These are phyloP conservation scores for Peronospora belbahrii DNA, from an alignment of 352 stramenopile genomes.

Conservation along the genomic window DNA sequence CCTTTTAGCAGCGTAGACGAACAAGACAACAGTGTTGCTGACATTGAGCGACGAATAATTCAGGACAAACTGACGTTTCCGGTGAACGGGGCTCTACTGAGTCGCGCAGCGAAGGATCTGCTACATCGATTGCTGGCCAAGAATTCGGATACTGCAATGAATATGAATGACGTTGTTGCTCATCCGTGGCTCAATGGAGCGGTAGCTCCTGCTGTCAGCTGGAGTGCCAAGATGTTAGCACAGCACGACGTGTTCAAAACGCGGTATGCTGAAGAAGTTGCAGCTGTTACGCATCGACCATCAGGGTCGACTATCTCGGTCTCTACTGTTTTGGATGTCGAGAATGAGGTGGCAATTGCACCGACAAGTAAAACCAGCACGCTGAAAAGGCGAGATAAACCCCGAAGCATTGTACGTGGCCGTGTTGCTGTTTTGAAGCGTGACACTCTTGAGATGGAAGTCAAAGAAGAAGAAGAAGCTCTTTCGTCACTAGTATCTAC, in stretches of 20 bases:
- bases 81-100: slow-evolving; percentile 23
- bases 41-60: slow-evolving; percentile 23
- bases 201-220: slow-evolving; percentile 39
- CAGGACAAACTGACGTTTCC: slow-evolving; percentile 29
- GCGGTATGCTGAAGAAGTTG: slow-evolving; percentile 39
- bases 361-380: slow-evolving; percentile 6
- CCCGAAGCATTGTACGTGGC: slow-evolving; percentile 6
- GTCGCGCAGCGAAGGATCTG: slow-evolving; percentile 61
- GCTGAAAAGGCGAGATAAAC: slow-evolving; percentile 1
- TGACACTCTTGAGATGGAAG: slow-evolving; percentile 20
- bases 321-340: slow-evolving; percentile 8
- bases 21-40: slow-evolving; percentile 19
- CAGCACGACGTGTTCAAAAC: slow-evolving; percentile 38
- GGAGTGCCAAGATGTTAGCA: slow-evolving; percentile 34
- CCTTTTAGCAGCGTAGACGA: slow-evolving; percentile 30
- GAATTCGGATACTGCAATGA: slow-evolving; percentile 36
- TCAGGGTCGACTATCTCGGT: slow-evolving; percentile 15
- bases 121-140: slow-evolving; percentile 51
- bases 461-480: slow-evolving; percentile 27
- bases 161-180: slow-evolving; percentile 44
- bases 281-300: slow-evolving; percentile 16
- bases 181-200: slow-evolving; percentile 63
- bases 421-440: slow-evolving; percentile 3
- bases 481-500: slow-evolving; percentile 74
- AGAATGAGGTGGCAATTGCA: slow-evolving; percentile 2